Evolutionary conservation across 148 eudicot genomes (phyloP), one percentile per base, ranked within the genome.

Genomic region (Arbutus unedo): DNA sequence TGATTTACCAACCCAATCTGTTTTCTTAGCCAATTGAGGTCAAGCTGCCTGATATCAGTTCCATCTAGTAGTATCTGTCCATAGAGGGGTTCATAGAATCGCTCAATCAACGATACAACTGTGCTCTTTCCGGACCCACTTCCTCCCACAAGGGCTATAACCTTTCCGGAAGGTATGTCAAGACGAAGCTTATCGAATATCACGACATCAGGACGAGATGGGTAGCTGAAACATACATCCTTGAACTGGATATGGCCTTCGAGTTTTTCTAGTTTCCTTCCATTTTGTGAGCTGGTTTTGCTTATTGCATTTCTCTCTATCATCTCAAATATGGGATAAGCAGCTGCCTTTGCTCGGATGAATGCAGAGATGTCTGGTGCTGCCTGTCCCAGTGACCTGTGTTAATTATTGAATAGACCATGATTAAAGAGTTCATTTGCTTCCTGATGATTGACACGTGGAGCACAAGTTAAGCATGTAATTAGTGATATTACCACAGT

Each of bases 111-210:
- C 31, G 99, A 96, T 86, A 94, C 87, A 47, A 91, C 98, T 5
- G 99, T 96, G 89, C 99, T 96, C 89, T 96, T 96, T 38, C 99
- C 99, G 4, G 98, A 93, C 23, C 99, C 99, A 81, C 99, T 96
- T 78, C 91, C 97, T 83, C 99, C 99, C 45, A 96, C 99, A 81
- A 96, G 97, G n/a, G 99, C 99, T 79, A 96, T 92, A 51, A 96
- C 89, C 83, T 96, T 96, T 48, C 99, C 99, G 6, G 97, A 74
- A 68, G 99, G 96, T 78, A 96, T 93, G 73, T 94, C 93, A 19
- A 96, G 90, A 79, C 86, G 72, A 14, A 96, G 85, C 55, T 89
- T 91, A 79, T 94, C 81, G 83, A 94, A 93, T 82, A 97, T 90
- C 85, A 87, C 79, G 56, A 93, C 98, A 79, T 96, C 98, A 55